These are phyloP conservation scores for Pythium pyrilobum DNA, from an alignment of 352 stramenopile genomes.

Conservation along the genomic window DNA sequence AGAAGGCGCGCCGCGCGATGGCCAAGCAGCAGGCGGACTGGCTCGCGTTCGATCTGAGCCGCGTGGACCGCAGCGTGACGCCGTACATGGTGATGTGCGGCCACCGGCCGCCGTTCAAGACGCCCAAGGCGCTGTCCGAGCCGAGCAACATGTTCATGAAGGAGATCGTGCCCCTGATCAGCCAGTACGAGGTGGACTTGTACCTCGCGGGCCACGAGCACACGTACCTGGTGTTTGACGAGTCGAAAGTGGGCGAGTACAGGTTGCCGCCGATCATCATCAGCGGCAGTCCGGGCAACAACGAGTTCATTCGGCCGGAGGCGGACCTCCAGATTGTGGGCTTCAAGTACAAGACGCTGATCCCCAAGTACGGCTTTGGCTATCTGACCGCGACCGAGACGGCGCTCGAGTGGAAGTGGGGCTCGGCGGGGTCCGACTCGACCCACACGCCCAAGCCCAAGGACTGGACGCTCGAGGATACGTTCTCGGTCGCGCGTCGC, in stretches of 20 bases:
- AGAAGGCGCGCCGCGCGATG: slow-evolving; percentile 27
- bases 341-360: slow-evolving; percentile 54
- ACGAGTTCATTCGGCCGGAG: slow-evolving; percentile 60
- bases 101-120: slow-evolving; percentile 71
- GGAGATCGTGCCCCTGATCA: slow-evolving; percentile 69
- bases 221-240: slow-evolving; percentile 64
- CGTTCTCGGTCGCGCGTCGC: slow-evolving; percentile 38
- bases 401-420: slow-evolving; percentile 57
- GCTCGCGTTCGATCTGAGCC: slow-evolving; percentile 70
- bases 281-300: slow-evolving; percentile 67
- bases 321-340: slow-evolving; percentile 42
- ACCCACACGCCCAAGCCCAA: slow-evolving; percentile 33
- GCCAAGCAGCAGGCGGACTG: slow-evolving; percentile 39
- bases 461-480: slow-evolving; percentile 44
- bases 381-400: slow-evolving; percentile 56
- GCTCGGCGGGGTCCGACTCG: slow-evolving; percentile 38
- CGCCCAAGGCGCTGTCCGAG: slow-evolving; percentile 30
- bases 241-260: slow-evolving; percentile 39
- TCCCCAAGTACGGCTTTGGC: slow-evolving; percentile 71
- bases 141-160: slow-evolving; percentile 49
- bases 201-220: slow-evolving; percentile 70
- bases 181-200: slow-evolving; percentile 67
- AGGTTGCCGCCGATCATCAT: slow-evolving; percentile 67
- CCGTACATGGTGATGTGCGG: slow-evolving; percentile 72
- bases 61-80: slow-evolving; percentile 47